phyloP scores from a whole-genome alignment of 345 rosid genomes.

The Salix koriyanagi region DNA sequence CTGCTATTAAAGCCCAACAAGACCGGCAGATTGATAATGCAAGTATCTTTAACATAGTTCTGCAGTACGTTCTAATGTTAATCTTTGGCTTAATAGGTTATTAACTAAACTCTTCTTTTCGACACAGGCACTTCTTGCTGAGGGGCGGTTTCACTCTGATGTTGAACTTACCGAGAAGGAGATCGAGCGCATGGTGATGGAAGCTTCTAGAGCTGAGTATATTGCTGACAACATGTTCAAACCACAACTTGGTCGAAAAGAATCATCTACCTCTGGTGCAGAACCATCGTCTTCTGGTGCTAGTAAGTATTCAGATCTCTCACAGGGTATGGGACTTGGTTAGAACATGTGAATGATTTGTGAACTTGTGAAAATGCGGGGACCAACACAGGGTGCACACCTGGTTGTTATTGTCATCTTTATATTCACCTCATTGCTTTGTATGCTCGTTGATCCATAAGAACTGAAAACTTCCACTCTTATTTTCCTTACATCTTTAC shows the following conservation, averaged over 20 bases:
- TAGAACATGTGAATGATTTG: background rate
- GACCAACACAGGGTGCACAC: background rate
- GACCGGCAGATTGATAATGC: conserved; percentile 93
- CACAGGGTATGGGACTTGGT: background rate
- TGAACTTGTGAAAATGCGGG: background rate
- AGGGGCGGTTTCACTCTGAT: conserved; percentile 87
- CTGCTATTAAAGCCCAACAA: conserved; percentile 98
- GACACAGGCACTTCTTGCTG: conserved; percentile 84
- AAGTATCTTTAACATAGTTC: conserved; percentile 21
- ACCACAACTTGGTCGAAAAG: conserved; percentile 56
- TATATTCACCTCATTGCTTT: background rate
- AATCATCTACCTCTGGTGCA: conserved; percentile 72
- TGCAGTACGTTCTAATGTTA: background rate
- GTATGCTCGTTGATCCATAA: background rate
- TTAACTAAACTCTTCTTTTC: conserved; percentile 4
- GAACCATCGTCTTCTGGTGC: conserved; percentile 98
- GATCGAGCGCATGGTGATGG: conserved; percentile 91
- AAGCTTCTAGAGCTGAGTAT: conserved; percentile 95
- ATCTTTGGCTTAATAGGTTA: background rate
- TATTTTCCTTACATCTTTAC: background rate
- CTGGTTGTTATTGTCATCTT: background rate
- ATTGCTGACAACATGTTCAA: conserved; percentile 60
- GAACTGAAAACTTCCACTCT: background rate
- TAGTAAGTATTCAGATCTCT: conserved; percentile 48
- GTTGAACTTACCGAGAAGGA: conserved; percentile 96